Base-by-base conservation (phyloP, 2,329 filamentous ascomycete species). In the Parastagonospora avenae region DNA sequence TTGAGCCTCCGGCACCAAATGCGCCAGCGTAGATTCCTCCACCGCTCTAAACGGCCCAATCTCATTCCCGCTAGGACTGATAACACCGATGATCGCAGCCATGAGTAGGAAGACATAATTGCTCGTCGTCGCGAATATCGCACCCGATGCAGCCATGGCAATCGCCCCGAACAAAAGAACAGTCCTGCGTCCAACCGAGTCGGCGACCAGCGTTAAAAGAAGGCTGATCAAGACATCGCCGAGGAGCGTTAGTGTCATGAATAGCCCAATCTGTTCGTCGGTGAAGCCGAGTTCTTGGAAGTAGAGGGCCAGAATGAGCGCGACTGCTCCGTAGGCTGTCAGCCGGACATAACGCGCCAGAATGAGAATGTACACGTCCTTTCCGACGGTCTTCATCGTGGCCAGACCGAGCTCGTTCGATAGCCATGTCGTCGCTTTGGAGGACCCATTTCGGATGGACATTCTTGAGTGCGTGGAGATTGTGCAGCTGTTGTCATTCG, bases 41-140 rank as follows among this genome's bases (percentile, higher is more conserved):
- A 76, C 64, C 2, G 74, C 73, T 27, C 73, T 59, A 41, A 76
- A 76, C 2, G 74, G 74, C 6, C 74, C 74, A 56, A 76, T 75
- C 55, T 76, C 74, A 33, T 70, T 74, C 27, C 74, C 74, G 35
- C 62, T 71, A 8, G 71, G 69, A 49, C 70, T 74, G 12, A 76
- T 70, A 0, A 76, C 72, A 1, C 74, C 74, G 6, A 75, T 39
- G 10, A 75, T 65, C 3, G 73, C 72, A 2, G 72, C 72, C 4
- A 59, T 15, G 2, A 76, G 58, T 15, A 76, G 38, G 2, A 66
- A 54, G 28, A 57, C 48, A 43, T 73, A 75, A 31, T 67, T 67
- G 15, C 54, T 62, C 14, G 61, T 67, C 2, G 59, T 53, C 1
- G 72, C 73, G 48, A 76, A 75, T 6, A 74, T 62, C 0, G 61